Conservation (phyloP, 202 grass and related monocot genomes). For the Dendrocalamus latiflorus region DNA sequence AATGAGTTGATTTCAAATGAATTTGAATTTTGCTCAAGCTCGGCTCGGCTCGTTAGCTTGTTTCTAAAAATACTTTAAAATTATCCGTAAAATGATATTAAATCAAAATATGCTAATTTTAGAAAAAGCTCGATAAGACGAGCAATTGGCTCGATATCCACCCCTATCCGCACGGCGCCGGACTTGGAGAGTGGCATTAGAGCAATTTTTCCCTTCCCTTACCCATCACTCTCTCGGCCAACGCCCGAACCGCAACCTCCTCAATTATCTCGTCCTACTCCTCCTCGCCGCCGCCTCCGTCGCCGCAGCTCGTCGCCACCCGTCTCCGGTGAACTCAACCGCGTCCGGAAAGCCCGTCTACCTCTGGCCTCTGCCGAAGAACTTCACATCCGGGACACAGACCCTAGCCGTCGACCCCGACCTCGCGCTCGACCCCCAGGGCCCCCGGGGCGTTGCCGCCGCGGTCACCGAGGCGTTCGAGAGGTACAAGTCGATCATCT, state of each 20-base stretch:
- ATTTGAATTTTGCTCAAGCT: too few relatives aligned
- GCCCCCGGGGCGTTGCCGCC: constrained; percentile 20
- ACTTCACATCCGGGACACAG: constrained; percentile 37
- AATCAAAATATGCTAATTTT: too few relatives aligned
- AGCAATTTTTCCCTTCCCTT: too few relatives aligned
- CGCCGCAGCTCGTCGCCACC: constrained; percentile 17
- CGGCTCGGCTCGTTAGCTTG: too few relatives aligned
- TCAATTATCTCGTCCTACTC: constrained; percentile 5
- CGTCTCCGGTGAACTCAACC: constrained; percentile 18
- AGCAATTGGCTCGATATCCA: too few relatives aligned
- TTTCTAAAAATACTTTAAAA: too few relatives aligned
- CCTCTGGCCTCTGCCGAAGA: constrained; percentile 81
- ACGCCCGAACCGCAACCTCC: not conserved
- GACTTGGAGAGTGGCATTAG: too few relatives aligned
- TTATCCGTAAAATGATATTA: too few relatives aligned
- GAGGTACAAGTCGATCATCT: constrained; percentile 56
- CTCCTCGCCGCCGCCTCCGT: constrained; percentile 18
- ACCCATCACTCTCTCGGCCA: too few relatives aligned
- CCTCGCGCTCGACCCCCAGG: constrained; percentile 50
- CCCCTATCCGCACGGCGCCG: too few relatives aligned
- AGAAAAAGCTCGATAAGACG: too few relatives aligned
- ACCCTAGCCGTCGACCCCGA: constrained; percentile 62
- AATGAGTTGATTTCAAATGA: too few relatives aligned
- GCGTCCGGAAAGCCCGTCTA: constrained; percentile 31
- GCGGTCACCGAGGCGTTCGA: constrained; percentile 58